Evolutionary conservation across 352 stramenopile species (phyloP).

Genomic region (Blastocystis sp.): DNA sequence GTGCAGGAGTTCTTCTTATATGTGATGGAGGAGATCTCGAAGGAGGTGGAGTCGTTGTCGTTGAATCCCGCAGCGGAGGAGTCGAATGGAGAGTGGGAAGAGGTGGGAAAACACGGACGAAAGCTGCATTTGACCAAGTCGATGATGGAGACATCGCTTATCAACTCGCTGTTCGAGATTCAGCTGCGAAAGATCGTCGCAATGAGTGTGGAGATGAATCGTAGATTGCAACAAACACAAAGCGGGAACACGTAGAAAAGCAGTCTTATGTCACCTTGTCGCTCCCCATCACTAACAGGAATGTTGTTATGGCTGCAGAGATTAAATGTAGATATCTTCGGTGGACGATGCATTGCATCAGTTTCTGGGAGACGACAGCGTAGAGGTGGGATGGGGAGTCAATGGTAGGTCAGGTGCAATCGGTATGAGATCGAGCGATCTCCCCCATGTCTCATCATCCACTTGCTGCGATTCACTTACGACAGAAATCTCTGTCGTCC

Average conservation of each 20-base stretch:
- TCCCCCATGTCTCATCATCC: slow-evolving; percentile 4
- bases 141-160: not conserved
- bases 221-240: not conserved
- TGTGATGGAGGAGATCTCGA: not conserved
- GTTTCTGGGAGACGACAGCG: not conserved
- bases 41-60: not conserved
- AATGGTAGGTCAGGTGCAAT: too few species aligned
- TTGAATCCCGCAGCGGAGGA: not conserved
- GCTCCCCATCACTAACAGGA: not conserved
- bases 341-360: not conserved
- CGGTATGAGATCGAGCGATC: not conserved
- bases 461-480: slow-evolving; percentile 46
- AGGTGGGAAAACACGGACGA: slow-evolving; percentile 6
- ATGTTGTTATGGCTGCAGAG: not conserved
- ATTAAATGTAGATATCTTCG: slow-evolving; percentile 16
- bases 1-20: slow-evolving; percentile 48
- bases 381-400: not conserved
- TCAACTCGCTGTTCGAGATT: slow-evolving; percentile 23
- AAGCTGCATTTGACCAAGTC: not conserved
- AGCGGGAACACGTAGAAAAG: not conserved
- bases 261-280: slow-evolving; percentile 36
- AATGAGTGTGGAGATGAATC: not conserved
- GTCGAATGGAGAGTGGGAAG: not conserved
- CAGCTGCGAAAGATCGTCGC: not conserved
- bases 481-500: not conserved